Conservation (phyloP, 495 filamentous ascomycete genomes). For the Aspergillus homomorphus region DNA sequence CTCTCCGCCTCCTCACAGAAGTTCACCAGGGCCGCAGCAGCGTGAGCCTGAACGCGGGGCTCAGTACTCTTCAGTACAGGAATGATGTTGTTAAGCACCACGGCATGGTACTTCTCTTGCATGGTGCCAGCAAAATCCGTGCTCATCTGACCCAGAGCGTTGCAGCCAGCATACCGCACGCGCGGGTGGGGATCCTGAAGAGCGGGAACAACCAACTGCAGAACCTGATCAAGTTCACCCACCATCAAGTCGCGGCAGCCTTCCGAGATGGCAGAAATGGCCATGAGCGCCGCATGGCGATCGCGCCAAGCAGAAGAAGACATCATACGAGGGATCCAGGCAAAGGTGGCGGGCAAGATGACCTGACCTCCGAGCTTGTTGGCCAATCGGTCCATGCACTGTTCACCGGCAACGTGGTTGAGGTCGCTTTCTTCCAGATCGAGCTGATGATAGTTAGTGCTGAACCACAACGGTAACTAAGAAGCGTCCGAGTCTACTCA, state of each 20-base stretch:
- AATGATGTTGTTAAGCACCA: slow-evolving; percentile 84
- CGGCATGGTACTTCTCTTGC: slow-evolving; percentile 90
- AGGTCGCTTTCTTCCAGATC: slow-evolving; percentile 94
- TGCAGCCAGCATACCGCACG: slow-evolving; percentile 97
- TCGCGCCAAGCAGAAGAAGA: slow-evolving; percentile 92
- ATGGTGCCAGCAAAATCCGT: slow-evolving; percentile 98
- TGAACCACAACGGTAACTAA: slow-evolving; percentile 3
- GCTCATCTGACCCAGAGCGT: slow-evolving; percentile 99
- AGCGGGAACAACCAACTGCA: slow-evolving; percentile 89
- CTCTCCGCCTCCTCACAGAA: slow-evolving; percentile 99
- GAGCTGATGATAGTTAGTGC: slow-evolving; percentile 49
- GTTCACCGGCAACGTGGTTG: slow-evolving; percentile 97
- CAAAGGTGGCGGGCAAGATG: slow-evolving; percentile 89
- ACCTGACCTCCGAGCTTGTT: slow-evolving; percentile 92
- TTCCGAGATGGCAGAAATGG: slow-evolving; percentile 97
- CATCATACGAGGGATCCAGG: slow-evolving; percentile 98
- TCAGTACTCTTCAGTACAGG: slow-evolving; percentile 87
- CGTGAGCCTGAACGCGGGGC: slow-evolving; percentile 93
- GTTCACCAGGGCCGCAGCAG: slow-evolving; percentile 95
- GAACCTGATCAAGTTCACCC: slow-evolving; percentile 86
- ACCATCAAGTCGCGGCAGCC: slow-evolving; percentile 96
- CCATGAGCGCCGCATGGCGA: slow-evolving; percentile 96
- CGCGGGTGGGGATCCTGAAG: slow-evolving; percentile 89
- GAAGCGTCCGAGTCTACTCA: slow-evolving; percentile 39
- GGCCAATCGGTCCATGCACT: slow-evolving; percentile 96